Conservation (phyloP, 2,329 filamentous ascomycete genomes). For the Hypoxylon sp. region DNA sequence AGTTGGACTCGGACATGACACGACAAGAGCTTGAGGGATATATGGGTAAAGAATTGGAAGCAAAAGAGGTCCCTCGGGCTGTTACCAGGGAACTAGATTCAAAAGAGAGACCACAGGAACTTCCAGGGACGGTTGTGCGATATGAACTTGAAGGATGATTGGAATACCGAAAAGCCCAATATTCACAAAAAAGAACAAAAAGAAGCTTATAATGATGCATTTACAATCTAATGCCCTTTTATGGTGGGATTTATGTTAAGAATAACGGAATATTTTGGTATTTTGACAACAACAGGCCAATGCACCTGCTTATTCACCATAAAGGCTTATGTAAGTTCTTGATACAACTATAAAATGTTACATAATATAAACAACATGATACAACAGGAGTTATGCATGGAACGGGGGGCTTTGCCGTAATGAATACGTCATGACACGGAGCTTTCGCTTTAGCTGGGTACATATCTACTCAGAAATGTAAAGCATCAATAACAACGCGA, state of each 20-base stretch:
- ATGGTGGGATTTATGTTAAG: background rate
- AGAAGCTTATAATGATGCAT: constrained; percentile 7
- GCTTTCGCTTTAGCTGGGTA: background rate
- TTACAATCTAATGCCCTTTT: background rate
- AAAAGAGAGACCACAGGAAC: constrained; percentile 1
- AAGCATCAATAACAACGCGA: constrained; percentile 37
- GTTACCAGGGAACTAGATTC: constrained; percentile 1
- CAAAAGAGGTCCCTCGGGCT: background rate
- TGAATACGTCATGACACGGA: constrained; percentile 40
- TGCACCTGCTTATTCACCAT: no score
- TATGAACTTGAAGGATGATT: constrained; percentile 4
- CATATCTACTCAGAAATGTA: no score
- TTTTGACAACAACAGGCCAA: background rate
- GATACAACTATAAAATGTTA: background rate
- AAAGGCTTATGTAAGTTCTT: background rate
- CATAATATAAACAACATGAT: background rate
- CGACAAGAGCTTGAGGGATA: constrained; percentile 15
- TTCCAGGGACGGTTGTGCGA: constrained; percentile 6
- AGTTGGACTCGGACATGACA: constrained; percentile 23
- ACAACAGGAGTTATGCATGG: constrained; percentile 1
- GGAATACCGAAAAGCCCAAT: background rate
- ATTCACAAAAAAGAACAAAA: no score
- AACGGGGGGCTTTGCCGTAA: constrained; percentile 17
- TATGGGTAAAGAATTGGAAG: constrained; percentile 5
- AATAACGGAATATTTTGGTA: background rate